Evolutionary conservation across 2,329 filamentous ascomycete species (phyloP).

Genomic region (Penicillium sclerotigenum): DNA sequence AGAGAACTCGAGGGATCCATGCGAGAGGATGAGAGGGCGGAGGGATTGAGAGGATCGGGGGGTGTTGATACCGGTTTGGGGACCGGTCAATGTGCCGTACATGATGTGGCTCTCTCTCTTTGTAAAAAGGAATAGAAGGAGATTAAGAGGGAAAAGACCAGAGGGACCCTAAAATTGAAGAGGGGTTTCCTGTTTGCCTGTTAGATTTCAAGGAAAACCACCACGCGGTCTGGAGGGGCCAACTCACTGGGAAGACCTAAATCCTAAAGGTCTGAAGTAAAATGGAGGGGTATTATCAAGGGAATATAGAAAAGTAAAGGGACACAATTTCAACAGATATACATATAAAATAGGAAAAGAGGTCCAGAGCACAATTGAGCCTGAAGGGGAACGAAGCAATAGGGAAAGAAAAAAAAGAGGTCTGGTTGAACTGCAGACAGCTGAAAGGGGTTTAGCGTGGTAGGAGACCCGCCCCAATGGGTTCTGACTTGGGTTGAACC

Average conservation of each 20-base stretch:
- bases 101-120: slow-evolving; percentile 53
- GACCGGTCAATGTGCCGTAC: slow-evolving; percentile 78
- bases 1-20: slow-evolving; percentile 93
- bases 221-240: not conserved
- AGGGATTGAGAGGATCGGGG: slow-evolving; percentile 90
- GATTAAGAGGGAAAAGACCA: not conserved
- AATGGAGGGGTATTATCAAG: slow-evolving; percentile 7
- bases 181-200: not conserved
- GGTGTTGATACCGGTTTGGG: slow-evolving; percentile 94
- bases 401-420: slow-evolving; percentile 16
- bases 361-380: slow-evolving; percentile 9
- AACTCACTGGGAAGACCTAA: not conserved
- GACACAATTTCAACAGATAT: slow-evolving; percentile 8
- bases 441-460: slow-evolving; percentile 35
- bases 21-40: slow-evolving; percentile 82
- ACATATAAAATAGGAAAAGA: slow-evolving; percentile 10
- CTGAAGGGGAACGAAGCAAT: slow-evolving; percentile 5
- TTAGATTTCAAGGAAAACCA: not conserved
- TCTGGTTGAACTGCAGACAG: slow-evolving; percentile 32
- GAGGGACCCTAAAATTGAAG: slow-evolving; percentile 1
- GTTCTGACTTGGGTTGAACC: slow-evolving; percentile 15
- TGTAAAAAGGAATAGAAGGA: not conserved
- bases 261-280: not conserved
- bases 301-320: slow-evolving; percentile 9
- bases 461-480: slow-evolving; percentile 24